phyloP scores from a whole-genome alignment of 345 rosid species.

The Lepidium sativum region DNA sequence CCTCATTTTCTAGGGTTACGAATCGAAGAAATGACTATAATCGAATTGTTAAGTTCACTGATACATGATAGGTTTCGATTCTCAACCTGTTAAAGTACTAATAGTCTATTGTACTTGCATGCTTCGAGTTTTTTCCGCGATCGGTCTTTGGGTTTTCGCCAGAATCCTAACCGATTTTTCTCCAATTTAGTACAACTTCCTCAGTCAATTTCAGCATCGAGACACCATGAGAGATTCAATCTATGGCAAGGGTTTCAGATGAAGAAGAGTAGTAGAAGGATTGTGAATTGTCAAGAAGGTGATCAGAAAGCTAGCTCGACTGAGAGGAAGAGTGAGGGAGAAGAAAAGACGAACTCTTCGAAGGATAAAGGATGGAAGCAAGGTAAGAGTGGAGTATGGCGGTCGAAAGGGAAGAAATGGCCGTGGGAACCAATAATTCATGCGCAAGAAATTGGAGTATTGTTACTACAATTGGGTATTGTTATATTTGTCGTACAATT shows the following conservation, averaged over 20 bases:
- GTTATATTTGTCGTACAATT: slow-evolving; percentile 75
- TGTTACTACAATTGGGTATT: slow-evolving; percentile 69
- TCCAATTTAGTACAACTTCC: slow-evolving; percentile 26
- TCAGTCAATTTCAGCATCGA: slow-evolving; percentile 6
- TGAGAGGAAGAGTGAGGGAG: slow-evolving; percentile 37
- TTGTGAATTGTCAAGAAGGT: slow-evolving; percentile 60
- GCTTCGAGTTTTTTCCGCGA: slow-evolving; percentile 25
- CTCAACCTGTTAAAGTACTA: slow-evolving; percentile 15
- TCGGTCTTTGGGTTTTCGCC: slow-evolving; percentile 35
- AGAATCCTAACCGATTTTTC: slow-evolving; percentile 28
- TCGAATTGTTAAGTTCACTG: slow-evolving; percentile 35
- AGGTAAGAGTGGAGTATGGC: slow-evolving; percentile 43
- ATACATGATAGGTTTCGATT: slow-evolving; percentile 25
- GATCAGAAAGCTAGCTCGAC: slow-evolving; percentile 43
- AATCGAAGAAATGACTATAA: slow-evolving; percentile 27
- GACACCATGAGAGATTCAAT: slow-evolving; percentile 5
- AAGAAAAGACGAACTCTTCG: slow-evolving; percentile 10
- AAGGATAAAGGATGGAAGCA: slow-evolving; percentile 49
- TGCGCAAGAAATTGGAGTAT: slow-evolving; percentile 68
- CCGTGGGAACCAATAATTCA: slow-evolving; percentile 79
- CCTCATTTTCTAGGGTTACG: slow-evolving; percentile 30
- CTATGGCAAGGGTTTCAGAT: slow-evolving; percentile 30
- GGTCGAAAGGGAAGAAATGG: slow-evolving; percentile 60
- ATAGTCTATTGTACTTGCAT: slow-evolving; percentile 26
- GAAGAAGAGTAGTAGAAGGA: slow-evolving; percentile 24